Conservation (phyloP, 768 basidiomycete genomes). For the Tremella mesenterica region DNA sequence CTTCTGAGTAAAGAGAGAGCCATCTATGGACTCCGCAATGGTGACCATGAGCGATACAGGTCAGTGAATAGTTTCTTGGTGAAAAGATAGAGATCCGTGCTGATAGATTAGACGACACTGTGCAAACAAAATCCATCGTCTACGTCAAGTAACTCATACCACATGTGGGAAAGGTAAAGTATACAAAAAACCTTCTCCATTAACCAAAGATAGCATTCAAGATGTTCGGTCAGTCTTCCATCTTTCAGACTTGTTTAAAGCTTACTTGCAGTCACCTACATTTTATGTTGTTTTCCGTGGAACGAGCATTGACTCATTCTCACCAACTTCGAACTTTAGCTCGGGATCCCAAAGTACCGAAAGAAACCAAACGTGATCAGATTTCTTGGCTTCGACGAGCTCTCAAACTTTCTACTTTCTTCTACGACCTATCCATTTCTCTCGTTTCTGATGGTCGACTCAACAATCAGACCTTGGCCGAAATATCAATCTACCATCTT, state of each 20-base stretch:
- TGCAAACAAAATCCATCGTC: conserved; percentile 76
- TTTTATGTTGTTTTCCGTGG: conserved; percentile 77
- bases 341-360: conserved; percentile 48
- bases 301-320: conserved; percentile 83
- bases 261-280: conserved; percentile 45
- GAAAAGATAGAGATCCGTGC: neutral
- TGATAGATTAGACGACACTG: conserved; percentile 67
- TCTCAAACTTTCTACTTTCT: conserved; percentile 19
- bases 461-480: conserved; percentile 52
- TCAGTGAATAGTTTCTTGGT: conserved; percentile 38
- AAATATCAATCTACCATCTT: conserved; percentile 69
- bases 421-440: conserved; percentile 50
- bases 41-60: conserved; percentile 80
- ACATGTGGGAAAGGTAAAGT: conserved; percentile 83
- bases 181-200: conserved; percentile 69
- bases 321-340: conserved; percentile 59
- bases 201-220: conserved; percentile 62
- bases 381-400: conserved; percentile 38
- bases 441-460: conserved; percentile 65
- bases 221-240: conserved; percentile 66
- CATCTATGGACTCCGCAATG: conserved; percentile 82
- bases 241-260: neutral
- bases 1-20: conserved; percentile 80
- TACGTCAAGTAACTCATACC: conserved; percentile 72
- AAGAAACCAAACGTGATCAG: conserved; percentile 24